Percentiles rank a stretch among this genome's conserved stretches.
Conservation (phyloP, 2,329 filamentous ascomycete genomes). For the Ophiocordyceps sinensis region DNA sequence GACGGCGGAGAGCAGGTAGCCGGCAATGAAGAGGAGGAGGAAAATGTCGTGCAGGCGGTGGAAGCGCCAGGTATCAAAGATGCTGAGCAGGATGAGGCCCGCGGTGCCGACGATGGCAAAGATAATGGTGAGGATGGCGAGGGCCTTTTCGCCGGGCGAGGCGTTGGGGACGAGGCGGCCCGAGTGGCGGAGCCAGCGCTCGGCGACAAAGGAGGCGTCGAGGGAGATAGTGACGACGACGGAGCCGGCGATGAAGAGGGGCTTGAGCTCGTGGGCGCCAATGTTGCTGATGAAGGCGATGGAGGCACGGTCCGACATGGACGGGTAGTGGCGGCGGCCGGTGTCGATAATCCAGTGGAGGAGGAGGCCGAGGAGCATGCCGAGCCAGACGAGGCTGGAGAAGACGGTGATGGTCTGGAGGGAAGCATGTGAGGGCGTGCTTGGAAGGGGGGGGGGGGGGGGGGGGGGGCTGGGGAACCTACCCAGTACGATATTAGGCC, state of each 20-base stretch:
- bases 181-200: conserved; percentile 73
- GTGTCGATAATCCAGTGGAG: conserved; percentile 50
- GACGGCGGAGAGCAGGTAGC: conserved; percentile 73
- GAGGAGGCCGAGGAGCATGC: conserved; percentile 54
- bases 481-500: not conserved
- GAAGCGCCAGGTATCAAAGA: conserved; percentile 72
- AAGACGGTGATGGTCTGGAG: conserved; percentile 51
- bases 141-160: conserved; percentile 44
- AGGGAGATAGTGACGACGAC: conserved; percentile 63
- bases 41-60: conserved; percentile 58
- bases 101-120: conserved; percentile 61
- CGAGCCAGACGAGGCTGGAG: conserved; percentile 49
- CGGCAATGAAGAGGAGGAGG: conserved; percentile 68
- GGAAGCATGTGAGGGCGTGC: not conserved
- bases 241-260: conserved; percentile 63
- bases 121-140: conserved; percentile 46
- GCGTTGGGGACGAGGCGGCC: conserved; percentile 66
- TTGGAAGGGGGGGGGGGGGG: not conserved
- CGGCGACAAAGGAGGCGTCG: conserved; percentile 64
- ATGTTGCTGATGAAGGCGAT: conserved; percentile 64
- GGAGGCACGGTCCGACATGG: conserved; percentile 40
- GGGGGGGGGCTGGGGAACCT: not conserved
- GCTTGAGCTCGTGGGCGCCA: conserved; percentile 49
- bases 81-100: conserved; percentile 67
- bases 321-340: conserved; percentile 40